Evolutionary conservation across 2,329 filamentous ascomycete genomes (phyloP).

Genomic region (Thelonectria olida): DNA sequence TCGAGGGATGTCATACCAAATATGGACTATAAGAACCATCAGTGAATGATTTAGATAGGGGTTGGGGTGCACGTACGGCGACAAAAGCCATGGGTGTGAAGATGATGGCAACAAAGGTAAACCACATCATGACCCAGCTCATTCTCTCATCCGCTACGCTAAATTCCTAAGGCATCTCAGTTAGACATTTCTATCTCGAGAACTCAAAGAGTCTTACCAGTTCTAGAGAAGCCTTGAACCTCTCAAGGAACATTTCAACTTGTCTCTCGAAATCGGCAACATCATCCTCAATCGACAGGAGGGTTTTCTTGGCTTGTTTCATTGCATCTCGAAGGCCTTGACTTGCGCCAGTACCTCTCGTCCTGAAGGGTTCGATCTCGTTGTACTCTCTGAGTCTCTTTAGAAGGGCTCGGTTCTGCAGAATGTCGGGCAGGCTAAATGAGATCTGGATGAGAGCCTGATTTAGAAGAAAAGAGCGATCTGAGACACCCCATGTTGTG

Average conservation of each 20-base stretch:
- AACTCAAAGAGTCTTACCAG: background rate
- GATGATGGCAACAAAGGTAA: conserved; percentile 13
- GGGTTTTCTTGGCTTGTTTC: background rate
- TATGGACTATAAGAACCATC: background rate
- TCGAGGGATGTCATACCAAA: conserved; percentile 19
- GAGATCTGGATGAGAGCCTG: conserved; percentile 8
- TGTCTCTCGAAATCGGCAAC: conserved; percentile 5
- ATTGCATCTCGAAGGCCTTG: background rate
- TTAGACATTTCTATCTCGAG: too few species aligned
- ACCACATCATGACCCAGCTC: conserved; percentile 22
- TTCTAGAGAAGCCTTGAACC: conserved; percentile 9
- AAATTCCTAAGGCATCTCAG: background rate
- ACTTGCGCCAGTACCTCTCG: background rate
- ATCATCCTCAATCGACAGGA: conserved; percentile 6
- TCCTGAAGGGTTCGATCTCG: background rate
- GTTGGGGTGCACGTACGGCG: background rate
- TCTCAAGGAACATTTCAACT: conserved; percentile 15
- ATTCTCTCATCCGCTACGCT: conserved; percentile 9
- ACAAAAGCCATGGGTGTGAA: conserved; percentile 17
- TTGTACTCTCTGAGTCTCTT: conserved; percentile 10
- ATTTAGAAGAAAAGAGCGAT: conserved; percentile 9
- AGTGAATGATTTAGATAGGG: background rate
- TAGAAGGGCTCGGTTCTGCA: background rate
- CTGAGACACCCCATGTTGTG: conserved; percentile 7
- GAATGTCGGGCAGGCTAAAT: conserved; percentile 5